Conservation (phyloP, 2,329 filamentous ascomycete species). For the Hirsutella rhossiliensis region DNA sequence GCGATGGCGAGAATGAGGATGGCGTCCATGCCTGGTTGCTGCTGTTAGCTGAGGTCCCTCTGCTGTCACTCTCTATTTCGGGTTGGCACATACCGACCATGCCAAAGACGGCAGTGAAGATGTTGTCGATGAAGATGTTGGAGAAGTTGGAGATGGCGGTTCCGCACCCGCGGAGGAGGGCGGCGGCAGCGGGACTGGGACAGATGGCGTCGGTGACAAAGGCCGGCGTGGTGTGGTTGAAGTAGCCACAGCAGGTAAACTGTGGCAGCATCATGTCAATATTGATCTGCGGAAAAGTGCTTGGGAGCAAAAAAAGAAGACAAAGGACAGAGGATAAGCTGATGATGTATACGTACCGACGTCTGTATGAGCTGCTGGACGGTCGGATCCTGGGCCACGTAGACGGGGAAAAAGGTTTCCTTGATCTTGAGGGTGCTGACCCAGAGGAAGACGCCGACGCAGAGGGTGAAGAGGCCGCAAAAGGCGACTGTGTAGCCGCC, state of each 20-base stretch:
- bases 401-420: slow-evolving; percentile 48
- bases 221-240: slow-evolving; percentile 57
- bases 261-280: slow-evolving; percentile 17
- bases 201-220: slow-evolving; percentile 61
- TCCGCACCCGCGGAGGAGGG: slow-evolving; percentile 58
- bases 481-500: slow-evolving; percentile 53
- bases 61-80: neutral
- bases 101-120: slow-evolving; percentile 72
- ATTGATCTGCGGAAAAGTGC: neutral
- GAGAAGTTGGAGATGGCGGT: slow-evolving; percentile 54
- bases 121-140: slow-evolving; percentile 59
- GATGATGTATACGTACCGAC: slow-evolving; percentile 37
- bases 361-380: slow-evolving; percentile 61
- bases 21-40: slow-evolving; percentile 42
- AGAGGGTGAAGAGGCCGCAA: slow-evolving; percentile 50
- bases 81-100: slow-evolving; percentile 47
- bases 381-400: slow-evolving; percentile 40
- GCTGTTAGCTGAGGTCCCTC: neutral
- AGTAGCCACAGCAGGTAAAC: slow-evolving; percentile 74
- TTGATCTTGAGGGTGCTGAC: slow-evolving; percentile 60
- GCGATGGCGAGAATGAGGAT: slow-evolving; percentile 58
- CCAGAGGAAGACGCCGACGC: slow-evolving; percentile 58
- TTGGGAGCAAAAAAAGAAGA: neutral
- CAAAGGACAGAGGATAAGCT: neutral
- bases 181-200: slow-evolving; percentile 57